phyloP scores from a whole-genome alignment of 2,329 filamentous ascomycete species.

The Metarhizium guizhouense region DNA sequence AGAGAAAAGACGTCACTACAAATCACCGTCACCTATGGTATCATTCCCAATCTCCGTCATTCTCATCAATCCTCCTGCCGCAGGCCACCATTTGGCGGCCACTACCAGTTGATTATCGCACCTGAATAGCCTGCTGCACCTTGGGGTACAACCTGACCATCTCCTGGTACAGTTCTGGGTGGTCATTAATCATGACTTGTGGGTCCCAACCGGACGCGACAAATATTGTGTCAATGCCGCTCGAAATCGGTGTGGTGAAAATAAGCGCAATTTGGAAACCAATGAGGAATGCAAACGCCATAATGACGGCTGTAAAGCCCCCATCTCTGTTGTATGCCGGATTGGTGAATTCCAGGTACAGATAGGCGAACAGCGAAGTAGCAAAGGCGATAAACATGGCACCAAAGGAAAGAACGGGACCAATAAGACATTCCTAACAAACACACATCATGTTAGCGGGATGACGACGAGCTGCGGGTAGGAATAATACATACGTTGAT shows the following conservation, averaged over 20 bases:
- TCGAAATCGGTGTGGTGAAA: conserved; percentile 80
- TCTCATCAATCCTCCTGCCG: neutral
- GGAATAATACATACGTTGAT: conserved; percentile 47
- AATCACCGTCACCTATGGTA: too few species aligned
- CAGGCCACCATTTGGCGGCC: neutral
- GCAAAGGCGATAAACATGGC: conserved; percentile 77
- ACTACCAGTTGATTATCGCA: neutral
- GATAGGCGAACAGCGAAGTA: conserved; percentile 71
- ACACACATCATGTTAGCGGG: conserved; percentile 8
- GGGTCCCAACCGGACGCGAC: conserved; percentile 65
- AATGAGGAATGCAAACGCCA: conserved; percentile 82
- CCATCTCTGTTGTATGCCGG: conserved; percentile 65
- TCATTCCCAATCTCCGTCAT: neutral
- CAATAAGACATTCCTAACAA: conserved; percentile 63
- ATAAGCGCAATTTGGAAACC: conserved; percentile 84
- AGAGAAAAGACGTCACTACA: too few species aligned
- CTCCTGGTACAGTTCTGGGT: conserved; percentile 69
- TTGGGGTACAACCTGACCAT: conserved; percentile 79
- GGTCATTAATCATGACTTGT: conserved; percentile 68
- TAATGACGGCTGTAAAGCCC: conserved; percentile 64
- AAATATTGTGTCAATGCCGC: conserved; percentile 87
- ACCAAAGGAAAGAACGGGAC: conserved; percentile 66
- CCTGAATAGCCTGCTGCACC: conserved; percentile 64
- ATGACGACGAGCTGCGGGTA: neutral
- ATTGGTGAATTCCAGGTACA: conserved; percentile 79